Evolutionary conservation across 495 filamentous ascomycete genomes (phyloP).

Genomic region (Neurospora hispaniola): DNA sequence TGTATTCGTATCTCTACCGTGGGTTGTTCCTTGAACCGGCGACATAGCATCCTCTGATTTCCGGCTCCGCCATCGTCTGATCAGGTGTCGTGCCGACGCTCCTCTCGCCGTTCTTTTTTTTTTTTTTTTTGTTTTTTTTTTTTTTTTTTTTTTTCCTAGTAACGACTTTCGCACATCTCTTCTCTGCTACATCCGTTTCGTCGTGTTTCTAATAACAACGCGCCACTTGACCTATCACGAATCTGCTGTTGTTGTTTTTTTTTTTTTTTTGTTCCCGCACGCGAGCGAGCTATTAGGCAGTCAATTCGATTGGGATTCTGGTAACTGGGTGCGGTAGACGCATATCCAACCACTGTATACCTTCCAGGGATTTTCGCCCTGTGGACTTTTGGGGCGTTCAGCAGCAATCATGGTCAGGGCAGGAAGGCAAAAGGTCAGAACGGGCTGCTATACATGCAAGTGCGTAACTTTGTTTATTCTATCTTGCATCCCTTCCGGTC

Average conservation of each 20-base stretch:
- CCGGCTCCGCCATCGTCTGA: background rate
- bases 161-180: background rate
- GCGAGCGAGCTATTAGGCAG: background rate
- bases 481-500: background rate
- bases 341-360: background rate
- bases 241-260: background rate
- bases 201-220: background rate
- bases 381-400: background rate
- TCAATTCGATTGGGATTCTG: background rate
- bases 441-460: slow-evolving; percentile 31
- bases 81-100: background rate
- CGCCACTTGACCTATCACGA: background rate
- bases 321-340: background rate
- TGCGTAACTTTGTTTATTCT: slow-evolving; percentile 14
- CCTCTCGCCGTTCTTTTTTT: background rate
- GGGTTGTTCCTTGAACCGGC: background rate
- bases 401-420: slow-evolving; percentile 21
- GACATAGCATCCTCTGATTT: background rate
- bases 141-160: too few species aligned
- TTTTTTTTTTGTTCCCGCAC: background rate
- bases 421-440: slow-evolving; percentile 28
- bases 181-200: background rate
- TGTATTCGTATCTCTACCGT: background rate
- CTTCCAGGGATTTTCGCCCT: background rate
- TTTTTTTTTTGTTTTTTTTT: too few species aligned